Evolutionary conservation across 305 asterid species (phyloP).

Genomic region (Fraxinus sp.): DNA sequence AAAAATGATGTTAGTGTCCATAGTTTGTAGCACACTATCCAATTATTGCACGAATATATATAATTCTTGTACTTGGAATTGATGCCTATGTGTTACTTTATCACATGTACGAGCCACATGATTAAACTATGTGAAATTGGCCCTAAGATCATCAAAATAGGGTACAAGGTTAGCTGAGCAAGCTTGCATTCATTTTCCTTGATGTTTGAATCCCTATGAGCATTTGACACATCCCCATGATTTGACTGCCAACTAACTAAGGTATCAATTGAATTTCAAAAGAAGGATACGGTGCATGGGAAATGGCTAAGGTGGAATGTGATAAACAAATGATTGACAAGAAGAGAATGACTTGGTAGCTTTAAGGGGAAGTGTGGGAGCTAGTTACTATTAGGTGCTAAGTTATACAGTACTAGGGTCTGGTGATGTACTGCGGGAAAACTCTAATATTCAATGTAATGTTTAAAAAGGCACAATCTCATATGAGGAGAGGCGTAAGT

Average conservation of each 20-base stretch:
- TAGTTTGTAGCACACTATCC: neutral
- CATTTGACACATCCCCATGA: neutral
- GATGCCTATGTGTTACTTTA: neutral
- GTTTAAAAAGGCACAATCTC: neutral
- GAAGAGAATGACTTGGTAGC: neutral
- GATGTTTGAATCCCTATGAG: neutral
- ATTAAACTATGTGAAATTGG: neutral
- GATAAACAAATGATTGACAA: neutral
- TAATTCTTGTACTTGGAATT: neutral
- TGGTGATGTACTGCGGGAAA: neutral
- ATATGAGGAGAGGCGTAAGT: neutral
- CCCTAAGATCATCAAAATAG: neutral
- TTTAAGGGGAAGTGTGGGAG: neutral
- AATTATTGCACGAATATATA: neutral
- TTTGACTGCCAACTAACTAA: neutral
- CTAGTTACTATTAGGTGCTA: neutral
- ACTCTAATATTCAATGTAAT: neutral
- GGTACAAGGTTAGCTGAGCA: too few relatives aligned
- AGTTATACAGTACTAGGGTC: neutral
- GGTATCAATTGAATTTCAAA: neutral
- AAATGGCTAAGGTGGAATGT: neutral
- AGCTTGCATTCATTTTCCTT: too few relatives aligned
- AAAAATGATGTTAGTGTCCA: neutral
- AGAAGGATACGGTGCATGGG: neutral
- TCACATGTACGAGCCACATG: neutral